Evolutionary conservation across 345 rosid genomes (phyloP).

Genomic region (Eucalyptus caleyi): DNA sequence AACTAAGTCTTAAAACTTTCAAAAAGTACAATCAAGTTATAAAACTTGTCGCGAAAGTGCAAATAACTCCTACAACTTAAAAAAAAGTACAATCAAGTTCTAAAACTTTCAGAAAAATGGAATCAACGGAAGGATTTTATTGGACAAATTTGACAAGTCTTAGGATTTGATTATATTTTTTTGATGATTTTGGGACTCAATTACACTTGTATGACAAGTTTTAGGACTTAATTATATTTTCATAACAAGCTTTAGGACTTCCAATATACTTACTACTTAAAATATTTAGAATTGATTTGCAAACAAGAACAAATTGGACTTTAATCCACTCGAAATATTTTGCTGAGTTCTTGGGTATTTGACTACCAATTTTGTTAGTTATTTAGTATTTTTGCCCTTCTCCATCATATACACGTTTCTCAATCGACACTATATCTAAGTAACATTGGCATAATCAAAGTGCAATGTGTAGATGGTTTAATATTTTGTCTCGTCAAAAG

Average conservation of each 20-base stretch:
- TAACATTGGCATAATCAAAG: neutral
- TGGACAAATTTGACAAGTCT: too few species aligned
- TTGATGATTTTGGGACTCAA: neutral
- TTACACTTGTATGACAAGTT: too few species aligned
- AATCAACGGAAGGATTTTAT: too few species aligned
- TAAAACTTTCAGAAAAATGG: too few species aligned
- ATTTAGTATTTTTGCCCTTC: neutral
- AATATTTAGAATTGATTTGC: neutral
- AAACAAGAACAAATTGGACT: neutral
- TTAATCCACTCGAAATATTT: neutral
- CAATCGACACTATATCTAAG: neutral
- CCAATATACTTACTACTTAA: neutral
- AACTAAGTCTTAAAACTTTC: neutral
- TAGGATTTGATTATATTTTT: too few species aligned
- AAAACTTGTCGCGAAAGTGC: neutral
- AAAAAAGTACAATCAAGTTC: too few species aligned
- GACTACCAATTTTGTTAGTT: neutral
- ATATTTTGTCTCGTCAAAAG: neutral
- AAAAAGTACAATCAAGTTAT: neutral
- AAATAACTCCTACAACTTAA: accelerated
- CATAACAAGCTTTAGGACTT: neutral
- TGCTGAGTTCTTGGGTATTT: neutral
- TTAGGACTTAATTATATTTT: neutral
- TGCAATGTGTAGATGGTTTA: neutral
- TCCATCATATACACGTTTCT: neutral